Base-by-base conservation (phyloP, 345 rosid genomes). In the Luvunga scandens region DNA sequence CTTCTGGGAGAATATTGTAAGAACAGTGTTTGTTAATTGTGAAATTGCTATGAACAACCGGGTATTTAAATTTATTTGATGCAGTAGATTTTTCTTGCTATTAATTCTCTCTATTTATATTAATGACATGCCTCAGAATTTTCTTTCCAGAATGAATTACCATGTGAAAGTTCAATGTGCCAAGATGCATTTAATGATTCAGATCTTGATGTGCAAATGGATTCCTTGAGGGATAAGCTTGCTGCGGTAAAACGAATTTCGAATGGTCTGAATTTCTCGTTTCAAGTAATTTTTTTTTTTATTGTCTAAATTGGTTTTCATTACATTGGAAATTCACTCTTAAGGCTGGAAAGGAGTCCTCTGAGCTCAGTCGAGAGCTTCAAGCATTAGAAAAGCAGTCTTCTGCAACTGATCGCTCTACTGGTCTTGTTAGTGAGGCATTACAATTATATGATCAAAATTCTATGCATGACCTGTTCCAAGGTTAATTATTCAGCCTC, bases 301-400 rank as follows among this genome's bases (percentile, higher is more conserved):
- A 22, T 31, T 73, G 63, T 10, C 30, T 42, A 1, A 28, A 60
- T 75, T 31, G 42, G 34, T 66, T 75, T 13, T 64, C 45, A 12
- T 75, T 36, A 33, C 71, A 2, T 72, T 61, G 76, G 68, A 75
- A 77, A 25, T 69, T 63, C 27, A 21, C 79, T 82, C 13, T 77
- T 67, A 75, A 96, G 98, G 85, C 48, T 13, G 86, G 84, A 55
- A 90, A 84, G 87, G 93, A 91, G 80, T 90, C 94, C 68, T 84
- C 66, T 72, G 89, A 82, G 85, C 87, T 96, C 61, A 84, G 80
- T 63, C 77, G 73, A 12, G 94, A 96, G 84, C 90, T 96, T 8
- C 87, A 76, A 77, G 84, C 77, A 71, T 77, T 92, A 22, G 93
- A 91, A 85, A 88, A 84, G 82, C 84, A 84, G 67, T 85, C 89